Evolutionary conservation across 2,329 filamentous ascomycete genomes (phyloP).

Genomic region (Cryphonectria nitschkei): DNA sequence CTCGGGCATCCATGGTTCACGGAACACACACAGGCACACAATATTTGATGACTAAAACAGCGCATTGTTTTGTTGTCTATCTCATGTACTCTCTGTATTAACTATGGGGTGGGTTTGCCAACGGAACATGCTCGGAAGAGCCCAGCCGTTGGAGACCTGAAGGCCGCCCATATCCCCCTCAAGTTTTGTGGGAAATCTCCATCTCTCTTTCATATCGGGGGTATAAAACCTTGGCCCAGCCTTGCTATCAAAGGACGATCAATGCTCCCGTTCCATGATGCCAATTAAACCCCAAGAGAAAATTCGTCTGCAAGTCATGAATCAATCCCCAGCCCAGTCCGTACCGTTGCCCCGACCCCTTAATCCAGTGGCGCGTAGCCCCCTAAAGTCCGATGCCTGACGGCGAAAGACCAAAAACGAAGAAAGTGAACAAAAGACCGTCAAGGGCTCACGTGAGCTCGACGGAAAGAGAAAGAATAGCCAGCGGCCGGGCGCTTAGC

Average conservation of each 20-base stretch:
- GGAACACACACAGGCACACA: background rate
- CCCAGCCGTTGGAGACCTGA: background rate
- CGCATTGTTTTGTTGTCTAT: background rate
- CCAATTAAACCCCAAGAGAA: background rate
- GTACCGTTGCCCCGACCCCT: background rate
- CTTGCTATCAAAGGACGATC: background rate
- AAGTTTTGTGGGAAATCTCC: background rate
- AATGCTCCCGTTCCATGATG: conserved; percentile 12
- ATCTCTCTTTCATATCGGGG: conserved; percentile 12
- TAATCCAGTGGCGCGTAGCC: background rate
- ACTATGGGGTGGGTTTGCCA: background rate
- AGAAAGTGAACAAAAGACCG: background rate
- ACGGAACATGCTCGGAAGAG: background rate
- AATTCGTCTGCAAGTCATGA: background rate
- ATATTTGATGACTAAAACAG: background rate
- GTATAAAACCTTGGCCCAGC: conserved; percentile 20
- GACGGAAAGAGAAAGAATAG: background rate
- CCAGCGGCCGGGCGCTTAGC: background rate
- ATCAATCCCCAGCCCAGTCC: background rate
- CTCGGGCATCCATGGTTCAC: background rate
- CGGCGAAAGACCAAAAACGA: conserved; percentile 7
- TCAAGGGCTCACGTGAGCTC: background rate
- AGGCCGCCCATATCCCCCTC: conserved; percentile 1
- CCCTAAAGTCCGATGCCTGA: background rate
- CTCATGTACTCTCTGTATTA: background rate